A percentile compares a stretch with the other conserved stretches of the same genome.
Conservation (phyloP, 352 stramenopile genomes). For the Bremia lactucae region DNA sequence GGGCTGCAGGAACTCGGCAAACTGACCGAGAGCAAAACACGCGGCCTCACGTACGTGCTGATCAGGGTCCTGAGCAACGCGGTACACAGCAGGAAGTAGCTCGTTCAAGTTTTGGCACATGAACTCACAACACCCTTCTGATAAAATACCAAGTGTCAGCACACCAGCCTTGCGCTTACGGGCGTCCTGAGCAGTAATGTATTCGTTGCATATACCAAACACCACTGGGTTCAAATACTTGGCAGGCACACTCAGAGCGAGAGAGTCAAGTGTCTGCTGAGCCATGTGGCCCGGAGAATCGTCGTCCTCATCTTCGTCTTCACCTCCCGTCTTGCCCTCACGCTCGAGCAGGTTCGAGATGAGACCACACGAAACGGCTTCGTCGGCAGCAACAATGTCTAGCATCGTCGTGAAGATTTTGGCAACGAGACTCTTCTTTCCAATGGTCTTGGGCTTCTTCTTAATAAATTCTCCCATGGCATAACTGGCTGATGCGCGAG, state of each 20-base stretch:
- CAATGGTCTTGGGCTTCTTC: conserved; percentile 84
- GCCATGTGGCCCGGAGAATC: conserved; percentile 71
- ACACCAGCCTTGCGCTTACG: conserved; percentile 93
- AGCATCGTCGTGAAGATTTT: conserved; percentile 84
- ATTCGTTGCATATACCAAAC: conserved; percentile 75
- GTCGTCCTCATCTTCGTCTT: conserved; percentile 71
- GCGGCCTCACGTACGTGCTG: conserved; percentile 92
- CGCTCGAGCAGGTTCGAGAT: conserved; percentile 76
- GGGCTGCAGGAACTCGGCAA: conserved; percentile 96
- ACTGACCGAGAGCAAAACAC: conserved; percentile 97
- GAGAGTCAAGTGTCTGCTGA: conserved; percentile 78
- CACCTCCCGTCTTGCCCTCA: conserved; percentile 37
- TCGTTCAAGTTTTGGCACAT: conserved; percentile 91
- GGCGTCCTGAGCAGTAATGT: conserved; percentile 84
- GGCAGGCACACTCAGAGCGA: conserved; percentile 64
- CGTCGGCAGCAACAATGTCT: conserved; percentile 68
- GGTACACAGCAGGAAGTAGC: conserved; percentile 89
- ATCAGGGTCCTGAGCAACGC: conserved; percentile 84
- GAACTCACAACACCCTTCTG: conserved; percentile 92
- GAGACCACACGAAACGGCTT: conserved; percentile 68
- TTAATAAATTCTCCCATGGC: conserved; percentile 81
- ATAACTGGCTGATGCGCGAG: conserved; percentile 69
- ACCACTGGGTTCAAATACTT: conserved; percentile 79
- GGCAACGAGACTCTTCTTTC: conserved; percentile 71
- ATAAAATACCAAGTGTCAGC: conserved; percentile 93